Evolutionary conservation across 495 filamentous ascomycete genomes (phyloP).

Genomic region (Aspergillus ostianus): DNA sequence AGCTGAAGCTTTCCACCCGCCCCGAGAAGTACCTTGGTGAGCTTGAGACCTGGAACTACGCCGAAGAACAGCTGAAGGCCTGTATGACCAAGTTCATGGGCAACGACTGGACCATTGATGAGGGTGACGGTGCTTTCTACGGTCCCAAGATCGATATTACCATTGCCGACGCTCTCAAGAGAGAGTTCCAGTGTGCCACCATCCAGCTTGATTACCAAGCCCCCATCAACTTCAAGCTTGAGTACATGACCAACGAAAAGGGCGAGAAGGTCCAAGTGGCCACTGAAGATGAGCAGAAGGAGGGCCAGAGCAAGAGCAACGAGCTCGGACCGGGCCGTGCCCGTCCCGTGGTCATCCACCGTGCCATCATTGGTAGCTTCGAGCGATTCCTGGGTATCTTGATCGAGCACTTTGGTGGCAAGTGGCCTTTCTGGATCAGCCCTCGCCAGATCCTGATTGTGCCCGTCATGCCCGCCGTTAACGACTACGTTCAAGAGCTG

Average conservation of each 20-base stretch:
- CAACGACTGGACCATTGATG: constrained; percentile 80
- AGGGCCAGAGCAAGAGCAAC: constrained; percentile 32
- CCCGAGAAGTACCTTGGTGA: constrained; percentile 90
- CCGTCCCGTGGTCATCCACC: constrained; percentile 94
- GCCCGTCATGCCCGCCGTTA: constrained; percentile 80
- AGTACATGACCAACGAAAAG: constrained; percentile 75
- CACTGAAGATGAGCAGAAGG: constrained; percentile 27
- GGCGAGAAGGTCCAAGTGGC: constrained; percentile 37
- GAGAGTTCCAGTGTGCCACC: constrained; percentile 89
- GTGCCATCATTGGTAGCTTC: constrained; percentile 88
- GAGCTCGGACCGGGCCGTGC: constrained; percentile 65
- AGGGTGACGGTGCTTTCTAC: constrained; percentile 96
- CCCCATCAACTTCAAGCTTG: constrained; percentile 76
- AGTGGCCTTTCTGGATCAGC: constrained; percentile 98
- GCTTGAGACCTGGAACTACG: constrained; percentile 82
- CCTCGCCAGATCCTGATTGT: constrained; percentile 90
- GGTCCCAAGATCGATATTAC: constrained; percentile 95
- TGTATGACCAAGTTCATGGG: constrained; percentile 79
- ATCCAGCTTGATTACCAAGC: constrained; percentile 98
- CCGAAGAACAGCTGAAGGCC: constrained; percentile 72
- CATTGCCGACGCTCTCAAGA: constrained; percentile 74
- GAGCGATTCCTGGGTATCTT: constrained; percentile 95
- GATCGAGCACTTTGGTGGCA: constrained; percentile 92
- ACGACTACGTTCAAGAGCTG: constrained; percentile 85
- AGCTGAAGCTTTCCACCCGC: constrained; percentile 89